Conservation (phyloP, 805 yeast species). For the Pichia rugopelliculosa region DNA sequence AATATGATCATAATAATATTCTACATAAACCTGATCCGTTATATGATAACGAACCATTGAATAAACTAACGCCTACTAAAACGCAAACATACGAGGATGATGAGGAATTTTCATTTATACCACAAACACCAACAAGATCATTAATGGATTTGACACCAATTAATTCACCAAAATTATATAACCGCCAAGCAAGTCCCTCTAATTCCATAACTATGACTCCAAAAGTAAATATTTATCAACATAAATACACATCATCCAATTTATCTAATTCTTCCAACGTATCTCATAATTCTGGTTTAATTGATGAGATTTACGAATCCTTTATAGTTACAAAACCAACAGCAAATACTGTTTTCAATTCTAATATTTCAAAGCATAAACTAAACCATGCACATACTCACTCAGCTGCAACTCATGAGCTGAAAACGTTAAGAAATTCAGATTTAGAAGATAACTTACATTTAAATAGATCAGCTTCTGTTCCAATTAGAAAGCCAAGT, state of each 20-base stretch:
- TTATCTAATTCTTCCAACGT: not conserved
- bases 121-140: slow-evolving; percentile 11
- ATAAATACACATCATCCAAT: slow-evolving; percentile 1
- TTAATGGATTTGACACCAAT: slow-evolving; percentile 8
- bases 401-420: slow-evolving; percentile 3
- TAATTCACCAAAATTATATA: slow-evolving; percentile 1
- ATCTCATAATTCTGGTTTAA: not conserved
- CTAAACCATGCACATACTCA: slow-evolving; percentile 8
- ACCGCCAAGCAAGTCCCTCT: slow-evolving; percentile 1
- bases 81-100: not conserved
- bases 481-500: slow-evolving; percentile 6
- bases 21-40: not conserved
- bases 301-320: not conserved
- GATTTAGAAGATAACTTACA: not conserved
- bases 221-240: not conserved
- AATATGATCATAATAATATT: not conserved
- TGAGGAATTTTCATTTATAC: not conserved
- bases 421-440: not conserved
- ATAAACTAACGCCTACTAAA: not conserved
- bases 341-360: not conserved
- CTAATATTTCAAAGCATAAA: not conserved
- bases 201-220: slow-evolving; percentile 9
- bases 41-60: not conserved
- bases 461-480: slow-evolving; percentile 11
- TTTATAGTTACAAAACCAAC: not conserved